Evolutionary conservation across 1,284 basidiomycete species (phyloP).

Genomic region (Ganoderma leucocontextum): DNA sequence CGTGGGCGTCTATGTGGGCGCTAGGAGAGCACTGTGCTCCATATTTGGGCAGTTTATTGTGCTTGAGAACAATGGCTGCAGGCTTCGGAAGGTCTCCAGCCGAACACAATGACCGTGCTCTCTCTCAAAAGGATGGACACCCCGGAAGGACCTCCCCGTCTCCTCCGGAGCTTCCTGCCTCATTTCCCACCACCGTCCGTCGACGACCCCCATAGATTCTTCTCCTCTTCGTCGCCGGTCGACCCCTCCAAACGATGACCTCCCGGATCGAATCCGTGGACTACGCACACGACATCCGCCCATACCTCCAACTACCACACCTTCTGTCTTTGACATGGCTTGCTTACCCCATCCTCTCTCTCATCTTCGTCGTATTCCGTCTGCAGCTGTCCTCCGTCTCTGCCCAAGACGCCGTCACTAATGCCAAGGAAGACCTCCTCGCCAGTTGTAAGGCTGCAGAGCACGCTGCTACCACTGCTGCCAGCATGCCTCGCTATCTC

Average conservation of each 20-base stretch:
- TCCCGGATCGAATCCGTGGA: slow-evolving; percentile 52
- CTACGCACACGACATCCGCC: slow-evolving; percentile 63
- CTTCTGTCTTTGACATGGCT: slow-evolving; percentile 87
- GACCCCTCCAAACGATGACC: slow-evolving; percentile 47
- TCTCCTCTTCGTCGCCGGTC: slow-evolving; percentile 55
- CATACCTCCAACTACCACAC: slow-evolving; percentile 85
- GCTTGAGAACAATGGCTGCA: slow-evolving; percentile 28
- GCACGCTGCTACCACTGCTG: slow-evolving; percentile 80
- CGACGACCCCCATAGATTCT: slow-evolving; percentile 39
- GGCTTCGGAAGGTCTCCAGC: slow-evolving; percentile 6
- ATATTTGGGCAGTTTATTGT: slow-evolving; percentile 29
- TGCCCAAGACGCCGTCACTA: slow-evolving; percentile 70
- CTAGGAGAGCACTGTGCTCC: slow-evolving; percentile 12
- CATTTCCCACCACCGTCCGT: slow-evolving; percentile 36
- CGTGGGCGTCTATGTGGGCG: neutral
- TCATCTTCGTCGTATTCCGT: slow-evolving; percentile 87
- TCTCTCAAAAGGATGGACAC: slow-evolving; percentile 38
- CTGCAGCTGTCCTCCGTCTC: slow-evolving; percentile 78
- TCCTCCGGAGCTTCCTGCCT: slow-evolving; percentile 33
- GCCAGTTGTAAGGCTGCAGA: slow-evolving; percentile 87
- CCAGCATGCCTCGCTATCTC: slow-evolving; percentile 88
- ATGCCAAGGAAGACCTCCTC: slow-evolving; percentile 77
- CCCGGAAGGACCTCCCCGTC: slow-evolving; percentile 13
- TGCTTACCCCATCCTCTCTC: slow-evolving; percentile 84
- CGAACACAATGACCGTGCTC: slow-evolving; percentile 37